Conservation (phyloP, 306 rosid species). For the Lathyrus sativus region DNA sequence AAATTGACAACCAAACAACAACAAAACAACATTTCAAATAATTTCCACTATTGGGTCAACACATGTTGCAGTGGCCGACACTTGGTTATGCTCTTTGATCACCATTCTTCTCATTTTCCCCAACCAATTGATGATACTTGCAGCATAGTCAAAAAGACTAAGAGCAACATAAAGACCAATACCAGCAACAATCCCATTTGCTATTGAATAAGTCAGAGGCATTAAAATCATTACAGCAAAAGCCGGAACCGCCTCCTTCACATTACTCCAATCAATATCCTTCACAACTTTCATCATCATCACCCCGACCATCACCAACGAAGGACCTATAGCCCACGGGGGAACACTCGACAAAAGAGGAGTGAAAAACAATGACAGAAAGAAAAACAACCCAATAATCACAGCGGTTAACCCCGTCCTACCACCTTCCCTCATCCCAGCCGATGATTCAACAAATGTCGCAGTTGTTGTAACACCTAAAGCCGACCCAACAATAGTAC, state of each 20-base stretch:
- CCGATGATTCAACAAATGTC: slow-evolving; percentile 78
- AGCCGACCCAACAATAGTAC: slow-evolving; percentile 65
- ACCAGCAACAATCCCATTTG: slow-evolving; percentile 86
- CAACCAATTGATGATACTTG: slow-evolving; percentile 52
- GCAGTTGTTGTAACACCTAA: slow-evolving; percentile 74
- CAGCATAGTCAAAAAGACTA: slow-evolving; percentile 54
- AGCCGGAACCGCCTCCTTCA: slow-evolving; percentile 76
- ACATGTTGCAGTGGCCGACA: slow-evolving; percentile 57
- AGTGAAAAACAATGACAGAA: slow-evolving; percentile 68
- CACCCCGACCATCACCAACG: slow-evolving; percentile 89
- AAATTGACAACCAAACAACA: slow-evolving; percentile 27
- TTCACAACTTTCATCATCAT: slow-evolving; percentile 94
- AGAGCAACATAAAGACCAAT: slow-evolving; percentile 75
- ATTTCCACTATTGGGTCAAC: slow-evolving; percentile 52
- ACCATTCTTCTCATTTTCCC: slow-evolving; percentile 62
- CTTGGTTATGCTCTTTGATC: slow-evolving; percentile 75
- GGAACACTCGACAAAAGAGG: slow-evolving; percentile 86
- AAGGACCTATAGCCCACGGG: slow-evolving; percentile 95
- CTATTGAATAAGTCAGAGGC: slow-evolving; percentile 91
- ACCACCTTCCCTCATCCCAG: slow-evolving; percentile 89
- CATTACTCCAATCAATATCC: slow-evolving; percentile 77
- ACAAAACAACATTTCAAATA: slow-evolving; percentile 36
- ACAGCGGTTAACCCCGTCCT: slow-evolving; percentile 83
- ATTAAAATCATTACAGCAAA: slow-evolving; percentile 76
- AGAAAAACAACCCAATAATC: slow-evolving; percentile 66